These are phyloP conservation scores for Ustilago xerochloae DNA, from an alignment of 1,284 basidiomycete genomes.

Conservation along the genomic window DNA sequence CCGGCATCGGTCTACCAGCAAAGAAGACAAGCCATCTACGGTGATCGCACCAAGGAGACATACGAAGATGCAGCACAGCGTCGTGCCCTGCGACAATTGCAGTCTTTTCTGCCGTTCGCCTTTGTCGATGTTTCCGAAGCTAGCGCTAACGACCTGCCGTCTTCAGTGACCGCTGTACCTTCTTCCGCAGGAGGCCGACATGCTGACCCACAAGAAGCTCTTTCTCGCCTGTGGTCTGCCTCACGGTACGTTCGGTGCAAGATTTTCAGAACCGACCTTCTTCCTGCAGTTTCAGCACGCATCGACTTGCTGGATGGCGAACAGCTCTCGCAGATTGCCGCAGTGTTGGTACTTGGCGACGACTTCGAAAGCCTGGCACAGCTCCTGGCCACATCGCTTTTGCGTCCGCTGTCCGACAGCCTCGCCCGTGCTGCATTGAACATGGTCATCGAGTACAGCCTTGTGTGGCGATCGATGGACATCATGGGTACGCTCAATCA, in stretches of 20 bases:
- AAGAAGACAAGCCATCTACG: conserved; percentile 63
- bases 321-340: conserved; percentile 31
- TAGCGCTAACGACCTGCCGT: background rate
- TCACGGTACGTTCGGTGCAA: conserved; percentile 55
- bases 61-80: conserved; percentile 65
- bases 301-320: conserved; percentile 30
- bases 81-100: conserved; percentile 57
- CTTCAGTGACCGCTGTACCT: background rate
- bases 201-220: background rate
- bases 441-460: conserved; percentile 39
- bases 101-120: conserved; percentile 32
- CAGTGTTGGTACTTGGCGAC: conserved; percentile 28
- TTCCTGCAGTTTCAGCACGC: conserved; percentile 34
- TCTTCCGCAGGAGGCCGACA: background rate
- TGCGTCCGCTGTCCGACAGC: conserved; percentile 34
- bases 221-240: conserved; percentile 53
- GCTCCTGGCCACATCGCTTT: conserved; percentile 29
- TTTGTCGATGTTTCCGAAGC: conserved; percentile 12
- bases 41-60: conserved; percentile 60
- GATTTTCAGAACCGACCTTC: conserved; percentile 33
- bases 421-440: conserved; percentile 40
- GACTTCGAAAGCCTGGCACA: conserved; percentile 45
- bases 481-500: conserved; percentile 47
- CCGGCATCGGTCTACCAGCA: conserved; percentile 52
- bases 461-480: conserved; percentile 44